phyloP scores from a whole-genome alignment of 371 early-diverging fungal genomes.

The Spiromyces aspiralis region DNA sequence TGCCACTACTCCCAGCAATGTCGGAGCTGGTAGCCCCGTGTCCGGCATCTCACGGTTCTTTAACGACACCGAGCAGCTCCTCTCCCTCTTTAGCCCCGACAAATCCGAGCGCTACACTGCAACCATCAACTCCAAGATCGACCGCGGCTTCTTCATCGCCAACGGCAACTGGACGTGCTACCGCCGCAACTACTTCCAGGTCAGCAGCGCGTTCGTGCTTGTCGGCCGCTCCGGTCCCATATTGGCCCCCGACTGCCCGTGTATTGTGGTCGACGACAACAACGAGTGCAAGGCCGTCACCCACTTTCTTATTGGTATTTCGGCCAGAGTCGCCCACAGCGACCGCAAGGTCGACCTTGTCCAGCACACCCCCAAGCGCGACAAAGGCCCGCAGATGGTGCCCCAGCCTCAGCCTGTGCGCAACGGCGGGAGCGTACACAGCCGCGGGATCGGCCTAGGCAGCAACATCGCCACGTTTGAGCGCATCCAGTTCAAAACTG shows the following conservation, averaged over 20 bases:
- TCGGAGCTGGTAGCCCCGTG: background rate
- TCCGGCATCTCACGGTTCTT: background rate
- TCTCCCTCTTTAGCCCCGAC: background rate
- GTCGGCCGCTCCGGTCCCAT: slow-evolving; percentile 29
- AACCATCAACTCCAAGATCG: slow-evolving; percentile 16
- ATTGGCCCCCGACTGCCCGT: slow-evolving; percentile 30
- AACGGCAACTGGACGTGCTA: slow-evolving; percentile 75
- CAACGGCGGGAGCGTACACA: slow-evolving; percentile 39
- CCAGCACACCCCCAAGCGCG: slow-evolving; percentile 88
- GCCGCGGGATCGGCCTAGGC: slow-evolving; percentile 35
- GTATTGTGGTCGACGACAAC: slow-evolving; percentile 33
- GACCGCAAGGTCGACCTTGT: slow-evolving; percentile 63
- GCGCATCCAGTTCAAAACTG: slow-evolving; percentile 87
- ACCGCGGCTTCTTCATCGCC: slow-evolving; percentile 25
- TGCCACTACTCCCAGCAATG: background rate
- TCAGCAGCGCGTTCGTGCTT: slow-evolving; percentile 56
- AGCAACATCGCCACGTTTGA: slow-evolving; percentile 64
- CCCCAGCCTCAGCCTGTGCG: slow-evolving; percentile 43
- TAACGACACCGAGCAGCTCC: background rate
- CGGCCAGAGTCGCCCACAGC: slow-evolving; percentile 50
- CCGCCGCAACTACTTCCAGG: slow-evolving; percentile 87
- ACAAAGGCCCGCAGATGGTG: slow-evolving; percentile 74
- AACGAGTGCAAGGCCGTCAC: slow-evolving; percentile 21
- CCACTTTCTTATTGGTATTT: slow-evolving; percentile 51
- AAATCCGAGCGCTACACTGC: slow-evolving; percentile 2